Evolutionary conservation across 1,284 basidiomycete genomes (phyloP).

Genomic region (Puccinia hordei): DNA sequence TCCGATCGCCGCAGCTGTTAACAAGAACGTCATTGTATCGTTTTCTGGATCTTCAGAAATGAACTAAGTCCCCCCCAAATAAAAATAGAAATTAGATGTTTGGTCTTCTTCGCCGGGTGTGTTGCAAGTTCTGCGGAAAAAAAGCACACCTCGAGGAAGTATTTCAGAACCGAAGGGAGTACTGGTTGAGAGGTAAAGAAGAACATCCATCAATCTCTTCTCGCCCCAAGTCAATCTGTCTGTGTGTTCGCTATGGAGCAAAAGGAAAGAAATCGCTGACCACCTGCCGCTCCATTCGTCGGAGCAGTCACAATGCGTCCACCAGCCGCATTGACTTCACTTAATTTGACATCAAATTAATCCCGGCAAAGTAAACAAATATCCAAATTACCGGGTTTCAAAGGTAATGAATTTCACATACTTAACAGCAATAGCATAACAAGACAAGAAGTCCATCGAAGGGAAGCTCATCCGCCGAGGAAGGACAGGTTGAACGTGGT

Average conservation of each 20-base stretch:
- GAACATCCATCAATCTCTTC: background rate
- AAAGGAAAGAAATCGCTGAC: constrained; percentile 16
- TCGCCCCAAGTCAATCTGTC: background rate
- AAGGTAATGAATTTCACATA: background rate
- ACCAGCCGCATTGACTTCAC: constrained; percentile 81
- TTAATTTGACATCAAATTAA: constrained; percentile 51
- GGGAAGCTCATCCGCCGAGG: constrained; percentile 77
- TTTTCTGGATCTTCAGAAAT: constrained; percentile 84
- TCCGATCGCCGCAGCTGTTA: constrained; percentile 81
- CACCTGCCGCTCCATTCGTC: constrained; percentile 69
- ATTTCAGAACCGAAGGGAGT: constrained; percentile 80
- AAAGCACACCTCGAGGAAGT: constrained; percentile 71
- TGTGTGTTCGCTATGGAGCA: background rate
- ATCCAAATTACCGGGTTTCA: background rate
- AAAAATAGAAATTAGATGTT: background rate
- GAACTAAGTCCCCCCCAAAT: constrained; percentile 64
- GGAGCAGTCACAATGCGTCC: constrained; percentile 93
- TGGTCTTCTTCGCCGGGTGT: background rate
- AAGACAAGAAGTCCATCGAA: constrained; percentile 88
- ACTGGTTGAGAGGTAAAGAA: constrained; percentile 61
- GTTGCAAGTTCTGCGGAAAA: background rate
- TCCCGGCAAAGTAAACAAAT: too few species aligned
- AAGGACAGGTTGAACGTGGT: constrained; percentile 76
- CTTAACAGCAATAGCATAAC: constrained; percentile 87
- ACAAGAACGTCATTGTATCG: constrained; percentile 78